phyloP scores from a whole-genome alignment of 805 yeast species.

The Kodamaea kakaduensis region DNA sequence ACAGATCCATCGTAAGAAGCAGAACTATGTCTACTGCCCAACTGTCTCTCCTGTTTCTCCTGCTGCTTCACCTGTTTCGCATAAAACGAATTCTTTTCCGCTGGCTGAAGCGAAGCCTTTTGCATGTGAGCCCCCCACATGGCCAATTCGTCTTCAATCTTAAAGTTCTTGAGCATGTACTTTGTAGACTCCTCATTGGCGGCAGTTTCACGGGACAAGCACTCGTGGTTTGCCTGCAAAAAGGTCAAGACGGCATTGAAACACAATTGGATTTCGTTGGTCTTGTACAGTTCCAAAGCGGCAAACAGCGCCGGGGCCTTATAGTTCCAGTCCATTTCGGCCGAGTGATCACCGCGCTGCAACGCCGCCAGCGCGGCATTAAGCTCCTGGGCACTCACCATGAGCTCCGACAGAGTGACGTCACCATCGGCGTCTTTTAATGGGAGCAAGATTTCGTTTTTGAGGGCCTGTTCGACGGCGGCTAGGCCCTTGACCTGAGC shows the following conservation, averaged over 20 bases:
- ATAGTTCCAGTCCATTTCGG: constrained; percentile 63
- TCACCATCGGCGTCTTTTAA: constrained; percentile 52
- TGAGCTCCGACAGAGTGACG: constrained; percentile 51
- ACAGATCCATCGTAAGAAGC: too few relatives aligned
- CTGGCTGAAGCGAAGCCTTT: constrained; percentile 19
- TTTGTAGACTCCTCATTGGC: constrained; percentile 62
- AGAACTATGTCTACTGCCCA: constrained; percentile 1
- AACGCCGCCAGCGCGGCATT: constrained; percentile 33
- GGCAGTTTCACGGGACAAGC: constrained; percentile 21
- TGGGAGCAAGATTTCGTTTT: constrained; percentile 52
- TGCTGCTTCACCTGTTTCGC: constrained; percentile 13
- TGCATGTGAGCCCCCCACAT: constrained; percentile 33
- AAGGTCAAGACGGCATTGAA: constrained; percentile 64
- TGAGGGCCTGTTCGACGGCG: constrained; percentile 43
- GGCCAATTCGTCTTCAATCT: constrained; percentile 36
- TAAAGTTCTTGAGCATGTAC: constrained; percentile 49
- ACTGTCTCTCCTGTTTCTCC: constrained; percentile 9
- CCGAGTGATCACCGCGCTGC: constrained; percentile 11
- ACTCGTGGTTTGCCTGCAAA: constrained; percentile 37
- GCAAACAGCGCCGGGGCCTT: constrained; percentile 76
- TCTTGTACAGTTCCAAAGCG: constrained; percentile 70
- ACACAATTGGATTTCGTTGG: constrained; percentile 48
- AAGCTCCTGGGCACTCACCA: constrained; percentile 44
- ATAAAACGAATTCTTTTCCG: constrained; percentile 9
- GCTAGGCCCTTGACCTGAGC: constrained; percentile 46